Base-by-base conservation (phyloP, 2,329 filamentous ascomycete genomes). In the Botrytis galanthina region DNA sequence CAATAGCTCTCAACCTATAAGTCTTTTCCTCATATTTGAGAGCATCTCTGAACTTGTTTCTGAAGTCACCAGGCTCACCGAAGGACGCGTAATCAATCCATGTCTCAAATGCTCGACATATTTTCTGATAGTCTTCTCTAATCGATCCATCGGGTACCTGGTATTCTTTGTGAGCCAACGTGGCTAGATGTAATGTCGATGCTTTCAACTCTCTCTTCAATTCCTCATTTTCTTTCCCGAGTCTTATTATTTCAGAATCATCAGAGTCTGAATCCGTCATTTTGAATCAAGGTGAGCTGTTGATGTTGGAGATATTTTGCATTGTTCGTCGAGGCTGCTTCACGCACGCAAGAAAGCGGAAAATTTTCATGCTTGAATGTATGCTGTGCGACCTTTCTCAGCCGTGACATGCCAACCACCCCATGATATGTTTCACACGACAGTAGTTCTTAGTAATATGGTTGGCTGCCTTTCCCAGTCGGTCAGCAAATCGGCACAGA, bases 51-150 rank as follows among this genome's bases (percentile, higher is more conserved):
- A 51, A 68, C 6, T 29, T 29, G 12, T 5, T 48, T 10, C 22
- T 68, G 29, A 68, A 68, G 46, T 68, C 64, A 14, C 64, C n/a
- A 20, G 20, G 10, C 32, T 20, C 32, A 3, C 39, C 29, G 2
- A 22, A 32, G 10, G 63, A 51, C 7, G 48, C 64, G 51, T 68
- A 54, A 12, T 68, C 46, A n/a, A 68, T 39, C 64, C 64, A 54
- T 9, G 29, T 68, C 44, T 68, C 64, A 18, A 68, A 54, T 37
- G 64, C 64, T 54, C 32, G 48, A 39, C 64, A 68, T 22, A 68
- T n/a, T n/a, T 54, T 68, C 29, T 54, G 32, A 32, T 68, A 68
- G 12, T 68, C 64, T 35, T 68, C 64, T 54, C 32, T 68, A 26
- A 68, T 68, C 1, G 64, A 54, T 39, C 64, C 64, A 22, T 54